Base-by-base conservation (phyloP, 73 alveolate genomes). In the Symbiodinium pilosum region DNA sequence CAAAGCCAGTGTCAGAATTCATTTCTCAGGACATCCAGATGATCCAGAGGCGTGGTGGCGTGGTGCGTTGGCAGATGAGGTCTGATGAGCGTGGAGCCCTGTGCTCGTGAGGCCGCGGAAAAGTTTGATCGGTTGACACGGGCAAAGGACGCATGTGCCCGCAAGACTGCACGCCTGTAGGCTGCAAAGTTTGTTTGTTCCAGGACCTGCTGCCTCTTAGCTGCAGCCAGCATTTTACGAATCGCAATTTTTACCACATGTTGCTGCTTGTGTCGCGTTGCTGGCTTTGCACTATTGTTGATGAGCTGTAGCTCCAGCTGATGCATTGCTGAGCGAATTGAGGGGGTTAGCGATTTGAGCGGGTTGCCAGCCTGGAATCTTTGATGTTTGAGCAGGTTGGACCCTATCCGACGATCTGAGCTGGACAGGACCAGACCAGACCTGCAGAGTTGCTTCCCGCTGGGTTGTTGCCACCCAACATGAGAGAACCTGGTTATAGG, bases 121-220 rank as follows among this genome's bases (percentile, higher is more conserved):
- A 91, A 91, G 97, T 91, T 91, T 44, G 97, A 91, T 71, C 97
- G 97, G 42, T 38, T 91, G 97, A 91, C 97, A 9, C 97, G 97
- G 81, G 97, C 97, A 43, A 91, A 91, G 97, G 97, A 91, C 88
- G 71, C 93, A n/a, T n/a, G 18, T 11, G 30, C 30, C 59, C 59
- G 59, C 14, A 14, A 47, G 83, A 16, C 21, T 20, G 4, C 4
- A 34, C 9, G n/a, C 83, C 38, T 64, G 9, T 64, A 20, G n/a
- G 40, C 11, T 26, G 38, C 41, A 71, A 5, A 2, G 43, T 43
- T 42, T 1, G 43, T 56, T 2, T 8, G 34, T 40, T 16, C 47
- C 94, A 89, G 95, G 95, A 89, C 75, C 95, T 89, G 34, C 75
- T 89, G 95, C 36, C 40, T 21, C 95, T 39, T 89, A 87, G 87